Conservation (phyloP, 2,329 filamentous ascomycete species). For the Alternaria longipes region DNA sequence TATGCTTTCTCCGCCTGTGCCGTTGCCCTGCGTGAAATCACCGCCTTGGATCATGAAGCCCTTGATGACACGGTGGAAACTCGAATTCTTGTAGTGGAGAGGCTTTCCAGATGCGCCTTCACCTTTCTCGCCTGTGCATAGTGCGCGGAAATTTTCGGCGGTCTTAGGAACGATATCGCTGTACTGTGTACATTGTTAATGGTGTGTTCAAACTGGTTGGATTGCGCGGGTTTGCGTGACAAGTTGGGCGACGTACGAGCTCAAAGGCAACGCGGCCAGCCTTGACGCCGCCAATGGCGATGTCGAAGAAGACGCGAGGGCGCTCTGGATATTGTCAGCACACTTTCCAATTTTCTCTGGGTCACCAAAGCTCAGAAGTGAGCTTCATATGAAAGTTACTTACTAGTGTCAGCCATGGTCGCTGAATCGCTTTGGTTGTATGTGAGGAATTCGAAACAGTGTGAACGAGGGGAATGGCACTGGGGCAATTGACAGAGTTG, state of each 20-base stretch:
- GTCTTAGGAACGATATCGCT: slow-evolving; percentile 82
- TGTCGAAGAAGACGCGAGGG: slow-evolving; percentile 91
- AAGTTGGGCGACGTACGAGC: slow-evolving; percentile 64
- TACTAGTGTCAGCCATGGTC: slow-evolving; percentile 42
- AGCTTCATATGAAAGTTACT: slow-evolving; percentile 9
- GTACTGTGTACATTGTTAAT: slow-evolving; percentile 41
- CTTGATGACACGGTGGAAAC: slow-evolving; percentile 97
- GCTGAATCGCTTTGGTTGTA: slow-evolving; percentile 12
- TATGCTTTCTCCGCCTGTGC: slow-evolving; percentile 95
- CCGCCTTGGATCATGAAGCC: slow-evolving; percentile 99
- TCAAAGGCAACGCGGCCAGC: slow-evolving; percentile 87
- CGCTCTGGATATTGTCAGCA: slow-evolving; percentile 59
- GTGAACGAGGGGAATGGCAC: neutral
- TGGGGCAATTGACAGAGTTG: neutral
- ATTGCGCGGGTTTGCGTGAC: neutral
- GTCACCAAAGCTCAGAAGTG: neutral
- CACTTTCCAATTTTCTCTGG: neutral
- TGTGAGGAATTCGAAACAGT: neutral
- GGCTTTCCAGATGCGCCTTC: slow-evolving; percentile 81
- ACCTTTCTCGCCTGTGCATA: slow-evolving; percentile 96
- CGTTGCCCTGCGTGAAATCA: slow-evolving; percentile 94
- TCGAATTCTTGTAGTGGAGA: slow-evolving; percentile 89
- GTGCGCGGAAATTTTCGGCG: slow-evolving; percentile 91
- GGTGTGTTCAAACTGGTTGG: neutral
- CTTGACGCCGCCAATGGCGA: slow-evolving; percentile 77